These are phyloP conservation scores for Simmondsia chinensis DNA, from an alignment of 148 eudicot genomes.

Conservation along the genomic window DNA sequence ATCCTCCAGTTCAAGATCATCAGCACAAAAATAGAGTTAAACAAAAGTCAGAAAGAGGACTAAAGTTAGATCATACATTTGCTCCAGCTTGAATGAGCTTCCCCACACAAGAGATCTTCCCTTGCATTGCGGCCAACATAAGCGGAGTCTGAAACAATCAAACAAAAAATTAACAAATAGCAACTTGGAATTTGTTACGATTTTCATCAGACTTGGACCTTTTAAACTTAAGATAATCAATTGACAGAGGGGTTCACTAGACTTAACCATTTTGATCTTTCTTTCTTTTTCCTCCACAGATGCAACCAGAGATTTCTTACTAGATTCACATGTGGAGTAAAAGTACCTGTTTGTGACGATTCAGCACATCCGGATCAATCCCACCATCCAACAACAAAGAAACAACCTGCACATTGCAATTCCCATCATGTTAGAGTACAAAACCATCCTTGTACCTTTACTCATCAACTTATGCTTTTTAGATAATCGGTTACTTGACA, in stretches of 20 bases:
- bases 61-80: too few species aligned
- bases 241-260: not conserved
- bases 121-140: conserved; percentile 95
- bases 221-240: not conserved
- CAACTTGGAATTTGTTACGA: not conserved
- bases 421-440: not conserved
- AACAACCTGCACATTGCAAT: conserved; percentile 39
- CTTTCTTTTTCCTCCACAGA: too few species aligned
- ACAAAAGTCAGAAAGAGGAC: not conserved
- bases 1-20: conserved; percentile 10
- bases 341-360: conserved; percentile 92
- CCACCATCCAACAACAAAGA: conserved; percentile 65
- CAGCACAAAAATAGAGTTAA: not conserved
- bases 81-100: conserved; percentile 89
- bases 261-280: not conserved
- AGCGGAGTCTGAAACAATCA: conserved; percentile 88
- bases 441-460: too few species aligned
- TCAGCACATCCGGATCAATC: conserved; percentile 59
- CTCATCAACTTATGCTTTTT: too few species aligned
- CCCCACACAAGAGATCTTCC: conserved; percentile 70
- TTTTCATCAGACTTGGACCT: not conserved
- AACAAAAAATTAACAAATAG: conserved; percentile 3
- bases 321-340: too few species aligned
- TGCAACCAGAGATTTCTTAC: too few species aligned
- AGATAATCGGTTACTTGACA: too few species aligned